Base-by-base conservation (phyloP, 345 rosid species). In the Erysimum cheiranthoides region DNA sequence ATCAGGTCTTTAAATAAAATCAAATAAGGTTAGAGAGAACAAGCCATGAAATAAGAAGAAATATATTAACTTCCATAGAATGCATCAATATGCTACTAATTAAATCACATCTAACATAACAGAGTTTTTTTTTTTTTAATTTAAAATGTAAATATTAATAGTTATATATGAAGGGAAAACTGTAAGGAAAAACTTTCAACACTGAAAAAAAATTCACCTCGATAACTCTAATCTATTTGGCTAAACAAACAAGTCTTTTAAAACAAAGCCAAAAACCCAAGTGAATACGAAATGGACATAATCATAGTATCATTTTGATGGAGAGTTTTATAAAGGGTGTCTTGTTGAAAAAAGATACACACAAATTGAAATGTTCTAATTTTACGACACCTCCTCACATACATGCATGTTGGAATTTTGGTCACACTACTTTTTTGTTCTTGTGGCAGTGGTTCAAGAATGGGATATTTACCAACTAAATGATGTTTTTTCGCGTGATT, bases 21-120 rank as follows among this genome's bases (percentile, higher is more conserved):
- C 1, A 57, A 7, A 14, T 31, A 32, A 32, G 21, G 18, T 8
- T 56, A 3, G 5, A 3, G 39, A 14, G 13, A 56, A 8, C 12
- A n/a, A 31, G 8, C 39, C 39, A n/a, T 4, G 32, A 4, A 14
- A n/a, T 21, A 21, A 21, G 25, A 10, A n/a, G 0, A 56, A 32
- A 31, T 3, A 31, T 3, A 14, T 31, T 31, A 14, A 49, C 17
- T 47, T 47, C 17, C 11, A n/a, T 6, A 32, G 5, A 68, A 39
- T 52, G 40, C 32, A 59, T 71, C 57, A 16, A 12, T 35, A 18
- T 12, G 9, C 2, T 52, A 68, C 61, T 36, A 67, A n/a, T n/a
- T n/a, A 35, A 46, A 38, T 27, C n/a, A 68, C 51, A 68, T 53
- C 3, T 10, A 54, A n/a, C n/a, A n/a, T n/a, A n/a, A n/a, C n/a